A percentile compares a stretch with the other conserved stretches of the same genome.
phyloP scores from a whole-genome alignment of 495 filamentous ascomycete species.

The Barbatosphaeria neglecta region DNA sequence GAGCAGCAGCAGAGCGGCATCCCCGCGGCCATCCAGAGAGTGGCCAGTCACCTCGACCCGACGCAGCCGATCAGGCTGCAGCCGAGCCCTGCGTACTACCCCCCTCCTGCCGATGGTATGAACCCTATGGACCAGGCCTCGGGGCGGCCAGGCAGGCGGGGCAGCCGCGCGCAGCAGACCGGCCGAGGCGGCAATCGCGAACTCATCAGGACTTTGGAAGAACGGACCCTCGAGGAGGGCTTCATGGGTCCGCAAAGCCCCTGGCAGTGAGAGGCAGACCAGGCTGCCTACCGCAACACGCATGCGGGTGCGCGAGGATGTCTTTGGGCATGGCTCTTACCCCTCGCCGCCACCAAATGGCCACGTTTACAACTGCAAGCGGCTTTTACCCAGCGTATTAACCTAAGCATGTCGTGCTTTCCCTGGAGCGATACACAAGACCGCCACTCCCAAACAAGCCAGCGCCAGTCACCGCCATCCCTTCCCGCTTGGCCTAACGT shows the following conservation, averaged over 20 bases:
- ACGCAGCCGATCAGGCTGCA: conserved; percentile 89
- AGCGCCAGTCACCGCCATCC: no score
- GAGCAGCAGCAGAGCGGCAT: conserved; percentile 87
- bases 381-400: no score
- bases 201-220: conserved; percentile 88
- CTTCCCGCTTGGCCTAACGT: no score
- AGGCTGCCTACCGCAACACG: conserved; percentile 2
- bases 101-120: conserved; percentile 81
- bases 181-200: conserved; percentile 62
- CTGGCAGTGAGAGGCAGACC: conserved; percentile 34
- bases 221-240: conserved; percentile 84
- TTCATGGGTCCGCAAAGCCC: conserved; percentile 41
- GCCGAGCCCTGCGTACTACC: conserved; percentile 95
- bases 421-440: no score
- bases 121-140: conserved; percentile 36
- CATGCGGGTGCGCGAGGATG: no score
- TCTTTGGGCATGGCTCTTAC: not conserved
- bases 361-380: no score
- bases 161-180: conserved; percentile 57
- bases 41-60: conserved; percentile 94
- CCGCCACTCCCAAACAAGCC: no score
- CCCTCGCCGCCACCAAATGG: no score
- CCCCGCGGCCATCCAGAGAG: conserved; percentile 82
- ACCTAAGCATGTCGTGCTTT: no score
- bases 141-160: conserved; percentile 58